A percentile compares a stretch with the other conserved stretches of the same genome.
phyloP scores from a whole-genome alignment of 371 early-diverging fungal genomes.

The Sporodiniella umbellata region DNA sequence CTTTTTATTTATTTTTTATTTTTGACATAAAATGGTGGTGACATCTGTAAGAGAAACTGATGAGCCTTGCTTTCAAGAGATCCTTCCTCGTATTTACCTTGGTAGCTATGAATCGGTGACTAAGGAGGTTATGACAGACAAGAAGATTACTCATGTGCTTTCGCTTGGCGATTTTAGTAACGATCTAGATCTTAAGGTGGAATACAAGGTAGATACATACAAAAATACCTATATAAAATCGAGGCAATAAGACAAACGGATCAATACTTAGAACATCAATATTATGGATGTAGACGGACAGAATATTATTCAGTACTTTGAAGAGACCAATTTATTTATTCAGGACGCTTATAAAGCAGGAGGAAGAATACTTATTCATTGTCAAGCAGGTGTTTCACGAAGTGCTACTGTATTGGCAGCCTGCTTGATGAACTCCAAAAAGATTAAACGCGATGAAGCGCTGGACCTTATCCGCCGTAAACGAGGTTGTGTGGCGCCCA shows the following conservation, averaged over 20 bases:
- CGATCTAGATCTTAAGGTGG: constrained; percentile 18
- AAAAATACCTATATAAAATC: neutral
- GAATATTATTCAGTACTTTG: constrained; percentile 72
- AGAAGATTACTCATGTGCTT: constrained; percentile 63
- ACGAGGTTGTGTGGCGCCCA: constrained; percentile 48
- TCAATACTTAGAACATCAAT: constrained; percentile 38
- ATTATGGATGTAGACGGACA: constrained; percentile 63
- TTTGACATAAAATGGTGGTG: neutral
- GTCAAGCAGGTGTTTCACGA: constrained; percentile 48
- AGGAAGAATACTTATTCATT: constrained; percentile 68
- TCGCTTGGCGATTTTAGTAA: constrained; percentile 41
- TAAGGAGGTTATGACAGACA: constrained; percentile 27
- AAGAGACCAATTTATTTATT: constrained; percentile 62
- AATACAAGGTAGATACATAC: constrained; percentile 37
- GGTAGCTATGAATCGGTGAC: constrained; percentile 33
- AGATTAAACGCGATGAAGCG: constrained; percentile 47
- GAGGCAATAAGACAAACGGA: too few species aligned
- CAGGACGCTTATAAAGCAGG: constrained; percentile 39
- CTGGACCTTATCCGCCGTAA: constrained; percentile 41
- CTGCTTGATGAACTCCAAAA: constrained; percentile 64
- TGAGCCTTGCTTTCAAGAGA: constrained; percentile 23
- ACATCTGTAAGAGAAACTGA: constrained; percentile 5
- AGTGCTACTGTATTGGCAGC: constrained; percentile 44
- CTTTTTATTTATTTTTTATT: neutral
- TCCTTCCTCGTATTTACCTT: constrained; percentile 43